Base-by-base conservation (phyloP, 495 filamentous ascomycete species). In the Penicillium turbatum region DNA sequence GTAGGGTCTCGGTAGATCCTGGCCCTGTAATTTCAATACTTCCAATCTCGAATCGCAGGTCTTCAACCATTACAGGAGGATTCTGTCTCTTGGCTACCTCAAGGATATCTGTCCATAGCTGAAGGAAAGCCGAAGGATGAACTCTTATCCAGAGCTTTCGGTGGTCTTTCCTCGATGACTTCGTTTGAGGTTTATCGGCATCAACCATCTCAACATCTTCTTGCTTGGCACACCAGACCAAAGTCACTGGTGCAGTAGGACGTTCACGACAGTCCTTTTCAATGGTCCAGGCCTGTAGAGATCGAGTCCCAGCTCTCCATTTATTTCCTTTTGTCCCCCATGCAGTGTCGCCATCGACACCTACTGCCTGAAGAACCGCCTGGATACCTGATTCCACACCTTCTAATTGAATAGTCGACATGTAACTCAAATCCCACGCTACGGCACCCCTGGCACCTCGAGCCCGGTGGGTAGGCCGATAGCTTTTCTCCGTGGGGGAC, bases 351-450 rank as follows among this genome's bases (percentile, higher is more conserved):
- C 80, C 81, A 16, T 74, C 75, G 21, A 90, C 66, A 30, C 71
- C 70, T 1, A 96, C 57, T 4, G 70, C 75, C 49, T 74, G 81
- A 27, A 97, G 58, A 19, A 93, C 72, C 17, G 79, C 79, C 48
- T 83, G 72, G 19, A 96, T 64, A 24, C 81, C 84, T 11, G 71
- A 61, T 37, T 82, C 79, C 4, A 73, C 65, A 6, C 95, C 93
- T 51, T 87, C 86, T 2, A 97, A 60, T 30, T 85, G 79, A 56
- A 96, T 85, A 2, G 89, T 97, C 65, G 89, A 84, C 72, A 93
- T 89, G 65, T 96, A 98, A 63, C 92, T 97, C 81, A 84, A 90
- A 72, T 98, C 93, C 92, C 95, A 98, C 3, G 82, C 86, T 9
- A 92, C 79, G 46, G 80, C 81, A 17, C 84, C 84, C 48, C 82